Evolutionary conservation across 2,329 filamentous ascomycete species (phyloP).

Genomic region (Cylindrodendrum hubeiense): DNA sequence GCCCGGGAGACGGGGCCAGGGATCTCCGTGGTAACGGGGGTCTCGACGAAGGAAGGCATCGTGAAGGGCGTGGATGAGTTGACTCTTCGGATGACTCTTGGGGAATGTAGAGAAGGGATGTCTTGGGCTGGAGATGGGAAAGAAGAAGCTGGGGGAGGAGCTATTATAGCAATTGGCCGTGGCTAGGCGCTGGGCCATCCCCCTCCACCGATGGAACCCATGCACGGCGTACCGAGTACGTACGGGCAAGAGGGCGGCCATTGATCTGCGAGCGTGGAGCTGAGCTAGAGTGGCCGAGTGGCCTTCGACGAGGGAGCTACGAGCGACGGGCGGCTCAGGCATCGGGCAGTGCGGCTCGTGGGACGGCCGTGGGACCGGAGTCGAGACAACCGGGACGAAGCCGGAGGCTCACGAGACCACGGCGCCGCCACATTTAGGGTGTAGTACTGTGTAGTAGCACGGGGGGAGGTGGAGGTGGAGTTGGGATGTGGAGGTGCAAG

Average conservation of each 20-base stretch:
- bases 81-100: slow-evolving; percentile 33
- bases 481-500: background rate
- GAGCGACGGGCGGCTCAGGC: slow-evolving; percentile 15
- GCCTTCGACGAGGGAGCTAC: background rate
- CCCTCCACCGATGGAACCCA: slow-evolving; percentile 23
- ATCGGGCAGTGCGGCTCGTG: slow-evolving; percentile 36
- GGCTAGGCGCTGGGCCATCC: background rate
- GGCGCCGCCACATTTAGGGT: slow-evolving; percentile 34
- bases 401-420: slow-evolving; percentile 43
- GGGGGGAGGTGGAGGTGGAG: slow-evolving; percentile 6
- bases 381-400: slow-evolving; percentile 42
- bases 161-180: slow-evolving; percentile 44
- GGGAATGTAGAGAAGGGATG: slow-evolving; percentile 27
- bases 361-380: slow-evolving; percentile 44
- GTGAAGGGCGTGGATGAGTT: slow-evolving; percentile 29
- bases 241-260: slow-evolving; percentile 26
- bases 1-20: slow-evolving; percentile 56
- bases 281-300: background rate
- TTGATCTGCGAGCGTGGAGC: slow-evolving; percentile 18
- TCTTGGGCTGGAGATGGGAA: slow-evolving; percentile 30
- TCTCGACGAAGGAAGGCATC: slow-evolving; percentile 51
- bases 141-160: slow-evolving; percentile 35
- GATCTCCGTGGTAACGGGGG: slow-evolving; percentile 52
- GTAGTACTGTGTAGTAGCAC: slow-evolving; percentile 9
- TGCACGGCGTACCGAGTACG: background rate